These are phyloP conservation scores for Ophiostoma australiae DNA, from an alignment of 2,329 filamentous ascomycete genomes.

Conservation along the genomic window DNA sequence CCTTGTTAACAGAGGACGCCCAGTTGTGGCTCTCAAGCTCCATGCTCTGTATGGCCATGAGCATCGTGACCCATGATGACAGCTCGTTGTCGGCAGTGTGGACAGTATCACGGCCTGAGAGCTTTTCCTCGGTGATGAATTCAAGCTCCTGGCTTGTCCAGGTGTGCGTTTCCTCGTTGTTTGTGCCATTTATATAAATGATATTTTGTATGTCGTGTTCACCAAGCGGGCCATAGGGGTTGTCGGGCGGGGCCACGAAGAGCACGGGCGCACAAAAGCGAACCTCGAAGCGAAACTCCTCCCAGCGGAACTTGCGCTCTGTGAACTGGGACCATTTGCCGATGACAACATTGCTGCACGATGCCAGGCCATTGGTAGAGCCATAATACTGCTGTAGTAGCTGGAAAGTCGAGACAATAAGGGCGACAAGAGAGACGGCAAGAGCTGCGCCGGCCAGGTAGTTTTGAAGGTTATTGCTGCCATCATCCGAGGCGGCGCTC, in stretches of 20 bases:
- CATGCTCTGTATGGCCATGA: conserved; percentile 48
- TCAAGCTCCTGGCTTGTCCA: conserved; percentile 27
- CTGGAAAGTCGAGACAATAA: conserved; percentile 44
- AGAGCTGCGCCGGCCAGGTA: conserved; percentile 43
- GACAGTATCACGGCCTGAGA: conserved; percentile 31
- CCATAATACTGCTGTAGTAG: conserved; percentile 48
- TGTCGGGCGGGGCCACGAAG: conserved; percentile 43
- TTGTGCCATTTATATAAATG: conserved; percentile 41
- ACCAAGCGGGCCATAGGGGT: conserved; percentile 36
- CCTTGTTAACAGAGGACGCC: conserved; percentile 42
- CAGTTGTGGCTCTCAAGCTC: conserved; percentile 45
- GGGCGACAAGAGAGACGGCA: conserved; percentile 44
- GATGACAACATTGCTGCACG: conserved; percentile 45
- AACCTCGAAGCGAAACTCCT: conserved; percentile 47
- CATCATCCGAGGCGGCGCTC: not conserved
- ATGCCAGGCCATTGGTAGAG: conserved; percentile 45
- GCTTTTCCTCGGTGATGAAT: not conserved
- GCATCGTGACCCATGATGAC: conserved; percentile 49
- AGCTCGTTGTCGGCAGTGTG: conserved; percentile 54
- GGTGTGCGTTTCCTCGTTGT: conserved; percentile 28
- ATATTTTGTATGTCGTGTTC: conserved; percentile 30
- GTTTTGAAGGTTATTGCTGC: conserved; percentile 30
- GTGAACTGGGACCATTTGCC: conserved; percentile 43
- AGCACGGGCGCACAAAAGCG: conserved; percentile 47
- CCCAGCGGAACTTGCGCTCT: conserved; percentile 38